These are phyloP conservation scores for Fusarium falciforme DNA, from an alignment of 2,329 filamentous ascomycete genomes.

Conservation along the genomic window DNA sequence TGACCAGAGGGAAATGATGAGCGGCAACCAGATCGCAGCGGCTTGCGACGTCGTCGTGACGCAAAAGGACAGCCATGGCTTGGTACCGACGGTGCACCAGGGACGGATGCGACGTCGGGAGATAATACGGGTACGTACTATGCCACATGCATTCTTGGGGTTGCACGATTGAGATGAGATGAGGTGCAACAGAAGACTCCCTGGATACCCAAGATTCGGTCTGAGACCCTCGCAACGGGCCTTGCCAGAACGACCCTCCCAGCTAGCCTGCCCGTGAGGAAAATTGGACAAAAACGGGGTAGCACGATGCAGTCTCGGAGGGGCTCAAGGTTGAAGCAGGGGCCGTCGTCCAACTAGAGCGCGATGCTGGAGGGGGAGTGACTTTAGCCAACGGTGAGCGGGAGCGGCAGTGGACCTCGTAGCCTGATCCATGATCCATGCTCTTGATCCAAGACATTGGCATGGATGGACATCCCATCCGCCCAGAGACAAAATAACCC, in stretches of 20 bases:
- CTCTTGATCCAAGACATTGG: slow-evolving; percentile 30
- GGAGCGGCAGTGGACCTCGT: slow-evolving; percentile 30
- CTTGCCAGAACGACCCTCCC: not conserved
- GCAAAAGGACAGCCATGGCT: slow-evolving; percentile 14
- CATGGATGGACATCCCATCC: slow-evolving; percentile 25
- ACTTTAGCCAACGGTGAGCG: slow-evolving; percentile 34
- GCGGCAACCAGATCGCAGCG: slow-evolving; percentile 5
- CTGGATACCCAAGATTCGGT: slow-evolving; percentile 19
- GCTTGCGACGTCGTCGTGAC: slow-evolving; percentile 17
- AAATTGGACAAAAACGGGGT: slow-evolving; percentile 7
- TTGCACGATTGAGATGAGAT: slow-evolving; percentile 28
- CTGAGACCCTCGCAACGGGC: slow-evolving; percentile 28
- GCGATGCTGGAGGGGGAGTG: slow-evolving; percentile 14
- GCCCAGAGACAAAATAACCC: slow-evolving; percentile 20
- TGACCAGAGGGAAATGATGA: not conserved
- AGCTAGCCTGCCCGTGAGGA: not conserved
- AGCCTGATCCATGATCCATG: slow-evolving; percentile 23
- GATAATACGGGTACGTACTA: slow-evolving; percentile 13
- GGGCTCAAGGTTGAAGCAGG: slow-evolving; percentile 9
- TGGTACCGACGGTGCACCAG: slow-evolving; percentile 12
- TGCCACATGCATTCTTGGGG: slow-evolving; percentile 9
- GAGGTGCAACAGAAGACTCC: slow-evolving; percentile 34
- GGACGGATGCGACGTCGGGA: slow-evolving; percentile 29
- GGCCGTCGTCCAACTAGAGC: slow-evolving; percentile 1
- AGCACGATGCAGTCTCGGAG: slow-evolving; percentile 7